Conservation (phyloP, 768 basidiomycete genomes). For the Podaxis mareebaensis region DNA sequence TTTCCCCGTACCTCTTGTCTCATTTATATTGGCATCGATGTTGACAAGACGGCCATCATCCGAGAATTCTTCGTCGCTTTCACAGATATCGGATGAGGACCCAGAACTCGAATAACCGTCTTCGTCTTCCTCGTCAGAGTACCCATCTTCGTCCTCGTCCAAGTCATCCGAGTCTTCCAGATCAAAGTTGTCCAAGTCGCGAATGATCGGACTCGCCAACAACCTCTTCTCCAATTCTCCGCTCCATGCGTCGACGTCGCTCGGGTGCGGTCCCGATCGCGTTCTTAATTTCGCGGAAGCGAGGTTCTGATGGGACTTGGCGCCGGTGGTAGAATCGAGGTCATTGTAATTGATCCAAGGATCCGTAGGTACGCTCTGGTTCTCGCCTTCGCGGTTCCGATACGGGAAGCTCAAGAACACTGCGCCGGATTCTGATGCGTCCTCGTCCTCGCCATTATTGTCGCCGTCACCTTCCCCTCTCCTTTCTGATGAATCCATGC, state of each 20-base stretch:
- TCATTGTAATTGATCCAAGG: conserved; percentile 12
- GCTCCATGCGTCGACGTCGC: background rate
- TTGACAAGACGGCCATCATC: background rate
- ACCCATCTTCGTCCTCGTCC: conserved; percentile 1
- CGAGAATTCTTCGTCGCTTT: background rate
- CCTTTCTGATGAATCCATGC: background rate
- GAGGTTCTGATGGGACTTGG: too few species aligned
- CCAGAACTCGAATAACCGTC: conserved; percentile 6
- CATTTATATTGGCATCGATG: background rate
- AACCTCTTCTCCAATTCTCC: conserved; percentile 9
- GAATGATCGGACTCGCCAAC: conserved; percentile 1
- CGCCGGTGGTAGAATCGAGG: background rate
- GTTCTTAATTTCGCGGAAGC: background rate
- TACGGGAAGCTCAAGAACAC: conserved; percentile 16
- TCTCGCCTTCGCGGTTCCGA: background rate
- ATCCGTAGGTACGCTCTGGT: background rate
- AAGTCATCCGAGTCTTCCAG: conserved; percentile 5
- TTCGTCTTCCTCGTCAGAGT: background rate
- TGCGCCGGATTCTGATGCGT: background rate
- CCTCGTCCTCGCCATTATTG: background rate
- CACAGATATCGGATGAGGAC: conserved; percentile 4
- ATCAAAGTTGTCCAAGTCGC: conserved; percentile 8
- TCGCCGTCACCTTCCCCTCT: background rate
- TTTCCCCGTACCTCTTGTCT: background rate
- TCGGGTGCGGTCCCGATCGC: background rate